Percentiles rank a stretch among this genome's conserved stretches.
phyloP scores from a whole-genome alignment of 2,329 filamentous ascomycete species.

The Hypoxylon sp. region DNA sequence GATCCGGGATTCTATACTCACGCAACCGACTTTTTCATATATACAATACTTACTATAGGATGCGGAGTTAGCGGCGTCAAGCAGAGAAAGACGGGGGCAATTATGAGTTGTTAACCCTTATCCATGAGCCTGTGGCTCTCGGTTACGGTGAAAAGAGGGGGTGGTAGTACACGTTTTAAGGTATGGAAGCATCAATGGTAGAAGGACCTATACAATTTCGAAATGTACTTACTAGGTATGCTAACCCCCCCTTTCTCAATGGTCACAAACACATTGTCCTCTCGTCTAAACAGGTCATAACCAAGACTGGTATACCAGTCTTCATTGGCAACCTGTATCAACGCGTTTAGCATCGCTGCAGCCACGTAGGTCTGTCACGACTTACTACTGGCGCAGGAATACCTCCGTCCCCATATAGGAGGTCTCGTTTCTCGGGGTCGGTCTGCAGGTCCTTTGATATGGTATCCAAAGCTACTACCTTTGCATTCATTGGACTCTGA shows the following conservation, averaged over 20 bases:
- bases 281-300: conserved; percentile 48
- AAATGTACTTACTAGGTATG: conserved; percentile 40
- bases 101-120: conserved; percentile 17
- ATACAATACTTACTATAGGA: conserved; percentile 43
- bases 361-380: conserved; percentile 18
- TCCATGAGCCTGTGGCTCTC: conserved; percentile 3
- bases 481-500: conserved; percentile 54
- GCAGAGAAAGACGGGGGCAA: conserved; percentile 12
- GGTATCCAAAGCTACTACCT: conserved; percentile 57
- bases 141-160: conserved; percentile 19
- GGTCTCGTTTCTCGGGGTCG: conserved; percentile 45
- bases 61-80: conserved; percentile 24
- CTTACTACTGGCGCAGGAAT: conserved; percentile 50
- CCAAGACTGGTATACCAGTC: conserved; percentile 51
- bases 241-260: conserved; percentile 30
- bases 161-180: conserved; percentile 18
- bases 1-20: conserved; percentile 20
- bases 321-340: conserved; percentile 48
- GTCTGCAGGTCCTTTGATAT: conserved; percentile 51
- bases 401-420: conserved; percentile 51
- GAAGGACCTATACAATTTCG: conserved; percentile 6
- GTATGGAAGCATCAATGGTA: conserved; percentile 2
- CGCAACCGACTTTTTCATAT: conserved; percentile 50
- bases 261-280: conserved; percentile 40
- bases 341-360: conserved; percentile 25